A percentile compares a stretch with the other conserved stretches of the same genome.
Conservation (phyloP, 371 early-diverging fungal species). For the Nematocida ironsii region DNA sequence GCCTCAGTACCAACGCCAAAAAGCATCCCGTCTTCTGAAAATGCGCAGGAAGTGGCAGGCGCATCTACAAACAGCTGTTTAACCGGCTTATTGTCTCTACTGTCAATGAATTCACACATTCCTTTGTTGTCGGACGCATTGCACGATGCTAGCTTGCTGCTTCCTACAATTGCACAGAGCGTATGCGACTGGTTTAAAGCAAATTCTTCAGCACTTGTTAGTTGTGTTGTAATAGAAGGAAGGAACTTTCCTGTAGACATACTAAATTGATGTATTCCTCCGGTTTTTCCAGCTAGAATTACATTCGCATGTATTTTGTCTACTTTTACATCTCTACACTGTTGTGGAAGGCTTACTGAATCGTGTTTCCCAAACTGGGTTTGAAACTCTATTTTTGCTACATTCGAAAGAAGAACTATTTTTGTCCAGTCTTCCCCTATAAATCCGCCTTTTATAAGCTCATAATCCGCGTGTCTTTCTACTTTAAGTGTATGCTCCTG, state of each 20-base stretch:
- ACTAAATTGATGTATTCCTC: constrained; percentile 84
- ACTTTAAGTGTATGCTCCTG: constrained; percentile 87
- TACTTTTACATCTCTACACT: constrained; percentile 77
- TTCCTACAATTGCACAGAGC: constrained; percentile 81
- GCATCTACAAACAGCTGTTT: constrained; percentile 47
- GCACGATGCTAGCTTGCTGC: constrained; percentile 43
- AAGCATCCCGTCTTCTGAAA: constrained; percentile 79
- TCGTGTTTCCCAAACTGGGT: constrained; percentile 88
- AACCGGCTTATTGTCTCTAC: constrained; percentile 44
- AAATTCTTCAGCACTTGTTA: constrained; percentile 71
- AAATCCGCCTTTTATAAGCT: constrained; percentile 74
- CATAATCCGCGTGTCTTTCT: constrained; percentile 87
- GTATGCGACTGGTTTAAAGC: constrained; percentile 83
- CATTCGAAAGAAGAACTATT: constrained; percentile 81
- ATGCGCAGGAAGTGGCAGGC: constrained; percentile 75
- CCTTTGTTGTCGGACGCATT: not conserved
- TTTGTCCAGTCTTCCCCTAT: constrained; percentile 95
- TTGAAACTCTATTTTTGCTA: constrained; percentile 91
- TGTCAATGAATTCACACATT: constrained; percentile 68
- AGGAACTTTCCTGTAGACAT: constrained; percentile 88
- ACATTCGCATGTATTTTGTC: constrained; percentile 85
- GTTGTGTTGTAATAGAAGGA: constrained; percentile 73
- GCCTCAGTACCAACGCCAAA: constrained; percentile 82
- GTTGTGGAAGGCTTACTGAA: constrained; percentile 83
- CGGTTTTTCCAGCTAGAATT: constrained; percentile 76